These are phyloP conservation scores for Lichtheimia corymbifera DNA, from an alignment of 371 early-diverging fungal genomes.

Conservation along the genomic window DNA sequence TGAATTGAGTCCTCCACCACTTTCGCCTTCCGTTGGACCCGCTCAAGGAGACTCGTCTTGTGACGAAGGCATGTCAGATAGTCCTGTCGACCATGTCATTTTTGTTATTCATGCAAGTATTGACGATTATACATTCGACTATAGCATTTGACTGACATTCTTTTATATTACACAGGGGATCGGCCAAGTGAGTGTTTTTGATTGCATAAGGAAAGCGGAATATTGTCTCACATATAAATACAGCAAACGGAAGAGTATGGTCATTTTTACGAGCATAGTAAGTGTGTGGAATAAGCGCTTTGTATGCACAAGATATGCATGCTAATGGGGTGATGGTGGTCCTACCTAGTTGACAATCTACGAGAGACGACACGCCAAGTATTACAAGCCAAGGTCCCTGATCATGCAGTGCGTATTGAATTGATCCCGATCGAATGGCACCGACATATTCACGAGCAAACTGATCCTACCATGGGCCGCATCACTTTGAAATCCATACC, in stretches of 20 bases:
- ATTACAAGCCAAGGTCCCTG: constrained; percentile 52
- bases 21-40: constrained; percentile 10
- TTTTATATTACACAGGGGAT: constrained; percentile 46
- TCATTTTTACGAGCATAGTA: constrained; percentile 57
- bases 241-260: constrained; percentile 62
- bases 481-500: constrained; percentile 71
- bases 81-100: constrained; percentile 46
- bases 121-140: background rate
- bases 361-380: constrained; percentile 58
- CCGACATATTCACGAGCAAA: constrained; percentile 57
- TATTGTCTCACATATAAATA: background rate
- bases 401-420: constrained; percentile 48
- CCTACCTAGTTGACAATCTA: constrained; percentile 47
- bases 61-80: constrained; percentile 25
- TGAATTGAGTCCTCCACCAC: constrained; percentile 9
- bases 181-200: constrained; percentile 48
- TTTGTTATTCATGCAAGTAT: constrained; percentile 63
- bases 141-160: background rate
- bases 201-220: background rate
- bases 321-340: background rate
- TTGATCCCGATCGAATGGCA: constrained; percentile 60
- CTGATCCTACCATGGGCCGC: constrained; percentile 40
- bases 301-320: background rate
- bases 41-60: constrained; percentile 6
- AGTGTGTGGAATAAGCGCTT: background rate